Evolutionary conservation across 2,329 filamentous ascomycete genomes (phyloP).

Genomic region (Aspergillus tamarii): DNA sequence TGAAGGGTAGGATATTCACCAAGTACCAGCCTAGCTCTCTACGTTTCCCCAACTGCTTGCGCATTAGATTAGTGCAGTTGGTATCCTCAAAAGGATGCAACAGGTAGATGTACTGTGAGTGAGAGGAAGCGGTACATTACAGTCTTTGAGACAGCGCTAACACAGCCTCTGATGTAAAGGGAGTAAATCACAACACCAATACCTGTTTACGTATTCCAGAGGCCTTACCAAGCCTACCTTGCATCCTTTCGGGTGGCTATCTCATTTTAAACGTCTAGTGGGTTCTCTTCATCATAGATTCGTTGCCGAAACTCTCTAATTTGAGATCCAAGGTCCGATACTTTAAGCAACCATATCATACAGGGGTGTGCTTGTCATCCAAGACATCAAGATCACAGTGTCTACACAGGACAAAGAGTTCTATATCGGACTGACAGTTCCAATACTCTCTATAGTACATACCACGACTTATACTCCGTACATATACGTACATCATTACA

Average conservation of each 20-base stretch:
- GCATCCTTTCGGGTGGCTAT: background rate
- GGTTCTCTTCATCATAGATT: background rate
- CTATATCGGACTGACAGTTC: background rate
- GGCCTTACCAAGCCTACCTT: background rate
- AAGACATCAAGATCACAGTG: background rate
- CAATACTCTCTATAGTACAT: background rate
- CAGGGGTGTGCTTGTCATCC: background rate
- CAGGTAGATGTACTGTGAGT: background rate
- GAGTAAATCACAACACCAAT: background rate
- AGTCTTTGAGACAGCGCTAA: background rate
- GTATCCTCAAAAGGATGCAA: background rate
- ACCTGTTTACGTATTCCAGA: background rate
- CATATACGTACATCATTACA: background rate
- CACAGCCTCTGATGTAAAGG: background rate
- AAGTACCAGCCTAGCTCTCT: background rate
- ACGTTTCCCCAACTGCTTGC: background rate
- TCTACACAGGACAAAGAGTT: background rate
- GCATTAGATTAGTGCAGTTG: background rate
- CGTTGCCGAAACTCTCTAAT: background rate
- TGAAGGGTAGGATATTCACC: background rate
- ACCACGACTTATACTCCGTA: background rate
- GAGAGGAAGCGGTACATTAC: background rate
- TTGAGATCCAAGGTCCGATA: background rate
- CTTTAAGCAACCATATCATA: background rate
- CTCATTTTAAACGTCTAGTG: background rate